Conservation (phyloP, 306 rosid species). For the Glycine soja region DNA sequence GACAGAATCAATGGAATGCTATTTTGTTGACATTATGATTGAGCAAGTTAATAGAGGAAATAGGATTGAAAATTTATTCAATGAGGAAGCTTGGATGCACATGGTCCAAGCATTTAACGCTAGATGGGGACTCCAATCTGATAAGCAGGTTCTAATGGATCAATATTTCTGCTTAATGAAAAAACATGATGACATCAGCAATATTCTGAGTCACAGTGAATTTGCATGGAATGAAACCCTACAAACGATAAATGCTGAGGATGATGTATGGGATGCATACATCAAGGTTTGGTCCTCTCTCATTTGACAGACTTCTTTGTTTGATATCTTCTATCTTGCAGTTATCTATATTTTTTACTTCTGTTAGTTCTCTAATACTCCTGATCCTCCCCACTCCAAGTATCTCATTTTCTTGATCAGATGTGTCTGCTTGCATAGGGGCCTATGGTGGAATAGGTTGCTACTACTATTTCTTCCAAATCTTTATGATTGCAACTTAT, state of each 20-base stretch:
- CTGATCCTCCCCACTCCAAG: neutral
- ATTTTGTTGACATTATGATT: constrained; percentile 66
- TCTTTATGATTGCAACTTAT: constrained; percentile 10
- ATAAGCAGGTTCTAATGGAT: constrained; percentile 58
- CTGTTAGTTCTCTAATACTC: neutral
- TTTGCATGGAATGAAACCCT: constrained; percentile 73
- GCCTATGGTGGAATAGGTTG: neutral
- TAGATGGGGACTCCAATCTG: constrained; percentile 58
- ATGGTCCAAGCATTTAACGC: constrained; percentile 55
- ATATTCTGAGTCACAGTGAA: constrained; percentile 59
- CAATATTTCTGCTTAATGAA: constrained; percentile 67
- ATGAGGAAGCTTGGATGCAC: constrained; percentile 68
- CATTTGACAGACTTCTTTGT: constrained; percentile 11
- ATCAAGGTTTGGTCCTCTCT: constrained; percentile 59
- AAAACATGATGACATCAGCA: constrained; percentile 55
- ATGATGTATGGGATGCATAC: constrained; percentile 70
- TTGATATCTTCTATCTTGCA: constrained; percentile 5
- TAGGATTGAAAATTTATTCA: constrained; percentile 52
- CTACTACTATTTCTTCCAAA: neutral
- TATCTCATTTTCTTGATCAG: constrained; percentile 16
- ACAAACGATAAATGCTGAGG: constrained; percentile 61
- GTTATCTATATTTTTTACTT: constrained; percentile 5
- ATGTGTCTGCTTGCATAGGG: neutral
- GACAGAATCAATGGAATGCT: constrained; percentile 60
- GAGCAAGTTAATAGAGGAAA: constrained; percentile 63